Evolutionary conservation across 1,284 basidiomycete species (phyloP).

Genomic region (Tilletia caries): DNA sequence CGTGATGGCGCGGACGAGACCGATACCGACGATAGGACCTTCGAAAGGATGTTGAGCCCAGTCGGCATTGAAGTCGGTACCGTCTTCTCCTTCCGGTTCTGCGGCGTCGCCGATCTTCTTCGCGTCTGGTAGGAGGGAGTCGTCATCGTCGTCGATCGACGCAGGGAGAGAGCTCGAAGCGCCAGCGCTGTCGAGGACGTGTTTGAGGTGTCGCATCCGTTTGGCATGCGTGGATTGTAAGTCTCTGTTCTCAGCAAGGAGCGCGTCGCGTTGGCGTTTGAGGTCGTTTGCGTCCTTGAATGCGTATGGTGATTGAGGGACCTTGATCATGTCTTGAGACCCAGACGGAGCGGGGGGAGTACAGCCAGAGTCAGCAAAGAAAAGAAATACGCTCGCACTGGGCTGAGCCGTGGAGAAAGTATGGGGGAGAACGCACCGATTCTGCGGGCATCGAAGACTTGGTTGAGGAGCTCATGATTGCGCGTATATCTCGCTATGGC

Average conservation of each 20-base stretch:
- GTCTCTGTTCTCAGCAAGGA: constrained; percentile 23
- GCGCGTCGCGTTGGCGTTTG: constrained; percentile 19
- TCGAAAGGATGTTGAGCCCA: constrained; percentile 31
- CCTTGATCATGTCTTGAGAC: constrained; percentile 27
- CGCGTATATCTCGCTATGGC: constrained; percentile 45
- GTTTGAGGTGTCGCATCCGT: constrained; percentile 19
- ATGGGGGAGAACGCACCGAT: constrained; percentile 25
- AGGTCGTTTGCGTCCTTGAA: constrained; percentile 28
- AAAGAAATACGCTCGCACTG: too few species aligned
- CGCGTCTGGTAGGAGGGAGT: neutral
- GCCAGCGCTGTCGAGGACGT: constrained; percentile 13
- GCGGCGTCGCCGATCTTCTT: constrained; percentile 13
- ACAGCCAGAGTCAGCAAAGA: neutral
- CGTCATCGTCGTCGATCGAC: neutral
- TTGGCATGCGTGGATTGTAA: constrained; percentile 21
- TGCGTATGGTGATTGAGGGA: constrained; percentile 40
- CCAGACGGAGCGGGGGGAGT: neutral
- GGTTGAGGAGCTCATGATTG: constrained; percentile 47
- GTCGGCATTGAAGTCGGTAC: neutral
- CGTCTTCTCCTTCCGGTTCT: constrained; percentile 15
- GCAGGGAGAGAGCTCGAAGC: neutral
- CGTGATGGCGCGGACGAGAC: constrained; percentile 33
- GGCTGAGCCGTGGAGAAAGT: too few species aligned
- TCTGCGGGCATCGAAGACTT: constrained; percentile 44
- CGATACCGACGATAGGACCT: constrained; percentile 39